A percentile compares a stretch with the other conserved stretches of the same genome.
Evolutionary conservation across 2,329 filamentous ascomycete genomes (phyloP).

Genomic region (Penicillium occitanis): DNA sequence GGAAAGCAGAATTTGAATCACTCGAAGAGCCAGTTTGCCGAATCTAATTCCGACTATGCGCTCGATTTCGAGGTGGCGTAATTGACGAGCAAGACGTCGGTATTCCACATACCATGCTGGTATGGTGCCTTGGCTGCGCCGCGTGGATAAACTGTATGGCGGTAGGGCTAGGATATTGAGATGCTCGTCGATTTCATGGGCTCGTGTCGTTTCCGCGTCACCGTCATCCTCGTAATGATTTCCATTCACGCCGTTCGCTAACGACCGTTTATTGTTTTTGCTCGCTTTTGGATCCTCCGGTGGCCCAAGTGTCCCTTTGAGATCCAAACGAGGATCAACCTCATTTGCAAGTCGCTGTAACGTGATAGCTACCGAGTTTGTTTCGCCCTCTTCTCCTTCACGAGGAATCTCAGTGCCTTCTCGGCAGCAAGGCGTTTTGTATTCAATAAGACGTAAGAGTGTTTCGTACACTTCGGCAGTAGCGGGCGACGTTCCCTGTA

Average conservation of each 20-base stretch:
- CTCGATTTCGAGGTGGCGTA: constrained; percentile 78
- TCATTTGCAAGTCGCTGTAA: constrained; percentile 38
- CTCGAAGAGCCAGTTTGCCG: constrained; percentile 71
- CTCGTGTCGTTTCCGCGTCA: constrained; percentile 22
- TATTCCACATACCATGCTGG: constrained; percentile 86
- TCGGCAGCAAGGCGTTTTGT: constrained; percentile 66
- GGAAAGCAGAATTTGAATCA: constrained; percentile 80
- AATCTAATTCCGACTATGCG: constrained; percentile 75
- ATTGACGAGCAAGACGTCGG: constrained; percentile 64
- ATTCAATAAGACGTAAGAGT: constrained; percentile 69
- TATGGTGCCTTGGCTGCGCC: constrained; percentile 49
- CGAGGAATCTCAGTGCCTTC: constrained; percentile 38
- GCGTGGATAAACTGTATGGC: constrained; percentile 39
- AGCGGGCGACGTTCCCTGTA: constrained; percentile 67
- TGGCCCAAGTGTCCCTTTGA: constrained; percentile 36
- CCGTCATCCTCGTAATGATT: constrained; percentile 39
- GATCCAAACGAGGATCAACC: constrained; percentile 39
- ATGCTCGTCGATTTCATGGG: constrained; percentile 40
- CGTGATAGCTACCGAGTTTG: constrained; percentile 38
- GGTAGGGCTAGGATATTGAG: constrained; percentile 52
- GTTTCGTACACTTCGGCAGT: constrained; percentile 77
- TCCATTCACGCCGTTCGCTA: constrained; percentile 35
- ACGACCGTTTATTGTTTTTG: constrained; percentile 34
- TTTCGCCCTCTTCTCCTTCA: constrained; percentile 44
- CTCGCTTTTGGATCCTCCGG: constrained; percentile 25